A percentile compares a stretch with the other conserved stretches of the same genome.
These are phyloP conservation scores for Aspergillus carbonarius DNA, from an alignment of 2,329 filamentous ascomycete species.

Conservation along the genomic window DNA sequence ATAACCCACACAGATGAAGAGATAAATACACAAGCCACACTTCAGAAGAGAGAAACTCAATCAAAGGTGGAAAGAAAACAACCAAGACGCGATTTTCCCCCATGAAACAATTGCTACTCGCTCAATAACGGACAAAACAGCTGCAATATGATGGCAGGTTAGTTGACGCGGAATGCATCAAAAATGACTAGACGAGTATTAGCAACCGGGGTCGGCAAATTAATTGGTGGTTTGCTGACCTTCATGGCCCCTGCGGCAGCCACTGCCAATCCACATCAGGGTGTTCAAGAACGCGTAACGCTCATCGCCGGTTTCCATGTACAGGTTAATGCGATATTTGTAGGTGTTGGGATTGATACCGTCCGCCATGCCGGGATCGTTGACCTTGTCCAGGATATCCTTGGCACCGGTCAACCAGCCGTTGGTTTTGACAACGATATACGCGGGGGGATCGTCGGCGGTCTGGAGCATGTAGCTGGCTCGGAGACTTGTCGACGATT, in stretches of 20 bases:
- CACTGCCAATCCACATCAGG: conserved; percentile 52
- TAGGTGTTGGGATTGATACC: conserved; percentile 50
- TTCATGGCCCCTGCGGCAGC: conserved; percentile 48
- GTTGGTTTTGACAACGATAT: conserved; percentile 47
- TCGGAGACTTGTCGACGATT: conserved; percentile 46
- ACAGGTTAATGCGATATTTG: conserved; percentile 49
- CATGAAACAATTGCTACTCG: conserved; percentile 24
- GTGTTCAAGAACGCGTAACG: conserved; percentile 52
- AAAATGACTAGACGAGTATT: conserved; percentile 23
- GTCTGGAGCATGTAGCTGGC: conserved; percentile 52
- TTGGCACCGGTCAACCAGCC: conserved; percentile 52
- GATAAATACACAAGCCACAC: neutral
- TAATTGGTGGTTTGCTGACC: conserved; percentile 29
- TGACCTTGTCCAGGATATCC: conserved; percentile 50
- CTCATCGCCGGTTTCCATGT: conserved; percentile 52
- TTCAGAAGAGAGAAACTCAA: neutral
- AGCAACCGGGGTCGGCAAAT: conserved; percentile 4
- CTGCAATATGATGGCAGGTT: conserved; percentile 15
- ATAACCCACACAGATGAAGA: neutral
- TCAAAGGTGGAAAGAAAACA: conserved; percentile 10
- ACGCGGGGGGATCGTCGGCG: conserved; percentile 51
- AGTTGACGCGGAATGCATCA: conserved; percentile 30
- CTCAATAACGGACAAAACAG: conserved; percentile 25
- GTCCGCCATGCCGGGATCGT: conserved; percentile 45
- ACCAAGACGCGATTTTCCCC: conserved; percentile 19